Conservation (phyloP, 495 filamentous ascomycete genomes). For the Venustampulla echinocandica region DNA sequence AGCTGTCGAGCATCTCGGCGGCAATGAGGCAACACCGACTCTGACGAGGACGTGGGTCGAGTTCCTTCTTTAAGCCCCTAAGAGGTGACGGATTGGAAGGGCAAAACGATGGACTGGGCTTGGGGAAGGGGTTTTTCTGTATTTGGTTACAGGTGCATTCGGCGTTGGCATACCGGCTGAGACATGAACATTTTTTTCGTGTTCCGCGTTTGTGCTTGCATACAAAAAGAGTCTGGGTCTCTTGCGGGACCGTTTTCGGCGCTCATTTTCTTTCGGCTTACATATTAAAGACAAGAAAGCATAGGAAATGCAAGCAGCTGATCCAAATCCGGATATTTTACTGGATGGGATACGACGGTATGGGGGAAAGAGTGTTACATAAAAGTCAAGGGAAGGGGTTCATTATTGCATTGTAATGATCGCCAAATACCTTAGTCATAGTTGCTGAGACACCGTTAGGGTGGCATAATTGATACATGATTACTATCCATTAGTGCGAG, state of each 20-base stretch:
- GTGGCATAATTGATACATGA: no score
- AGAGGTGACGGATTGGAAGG: conserved; percentile 1
- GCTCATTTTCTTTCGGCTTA: conserved; percentile 11
- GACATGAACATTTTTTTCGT: neutral
- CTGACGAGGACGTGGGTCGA: conserved; percentile 18
- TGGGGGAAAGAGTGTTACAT: neutral
- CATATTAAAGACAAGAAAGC: conserved; percentile 1
- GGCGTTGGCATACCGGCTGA: conserved; percentile 16
- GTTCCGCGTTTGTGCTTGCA: neutral
- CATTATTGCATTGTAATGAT: neutral
- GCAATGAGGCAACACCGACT: conserved; percentile 11
- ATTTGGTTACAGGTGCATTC: conserved; percentile 18
- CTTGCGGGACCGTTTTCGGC: neutral
- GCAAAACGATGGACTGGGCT: neutral
- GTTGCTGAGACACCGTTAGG: no score
- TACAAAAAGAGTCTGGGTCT: neutral
- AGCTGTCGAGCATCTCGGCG: conserved; percentile 17
- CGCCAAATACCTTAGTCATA: neutral
- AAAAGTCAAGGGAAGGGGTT: neutral
- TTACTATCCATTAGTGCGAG: no score
- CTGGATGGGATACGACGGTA: conserved; percentile 1
- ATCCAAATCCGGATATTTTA: neutral
- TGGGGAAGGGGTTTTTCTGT: conserved; percentile 2
- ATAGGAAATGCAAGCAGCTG: neutral
- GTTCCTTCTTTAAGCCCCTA: conserved; percentile 4